phyloP scores from a whole-genome alignment of 2,329 filamentous ascomycete genomes.

The Canariomyces notabilis region DNA sequence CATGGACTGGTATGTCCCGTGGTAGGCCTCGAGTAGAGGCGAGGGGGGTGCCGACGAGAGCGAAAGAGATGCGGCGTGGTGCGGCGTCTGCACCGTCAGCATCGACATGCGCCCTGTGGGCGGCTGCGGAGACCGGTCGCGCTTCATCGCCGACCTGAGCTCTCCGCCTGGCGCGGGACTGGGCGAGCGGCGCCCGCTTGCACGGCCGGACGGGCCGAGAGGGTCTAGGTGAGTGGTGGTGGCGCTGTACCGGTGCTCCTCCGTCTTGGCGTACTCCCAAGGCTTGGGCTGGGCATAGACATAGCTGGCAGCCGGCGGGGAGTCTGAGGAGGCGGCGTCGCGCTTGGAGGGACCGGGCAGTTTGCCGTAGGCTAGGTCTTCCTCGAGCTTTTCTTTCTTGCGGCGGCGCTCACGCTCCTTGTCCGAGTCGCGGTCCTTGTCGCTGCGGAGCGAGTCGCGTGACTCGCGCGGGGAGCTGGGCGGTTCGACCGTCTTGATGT shows the following conservation, averaged over 20 bases:
- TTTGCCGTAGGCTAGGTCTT: slow-evolving; percentile 49
- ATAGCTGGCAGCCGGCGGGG: slow-evolving; percentile 25
- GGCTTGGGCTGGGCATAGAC: slow-evolving; percentile 32
- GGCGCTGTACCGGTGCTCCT: slow-evolving; percentile 21
- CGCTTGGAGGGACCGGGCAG: slow-evolving; percentile 18
- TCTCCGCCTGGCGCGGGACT: slow-evolving; percentile 24
- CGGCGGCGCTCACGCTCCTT: slow-evolving; percentile 28
- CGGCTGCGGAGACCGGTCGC: slow-evolving; percentile 45
- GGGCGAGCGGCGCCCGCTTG: slow-evolving; percentile 24
- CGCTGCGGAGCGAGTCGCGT: slow-evolving; percentile 22
- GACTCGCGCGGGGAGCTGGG: slow-evolving; percentile 27
- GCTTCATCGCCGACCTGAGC: slow-evolving; percentile 32
- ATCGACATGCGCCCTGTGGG: slow-evolving; percentile 47
- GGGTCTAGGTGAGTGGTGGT: slow-evolving; percentile 13
- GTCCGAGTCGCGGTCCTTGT: slow-evolving; percentile 25
- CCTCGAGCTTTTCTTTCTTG: slow-evolving; percentile 28
- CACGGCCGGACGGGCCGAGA: slow-evolving; percentile 14
- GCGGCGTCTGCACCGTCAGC: slow-evolving; percentile 46
- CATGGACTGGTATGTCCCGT: slow-evolving; percentile 88
- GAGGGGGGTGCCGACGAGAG: slow-evolving; percentile 64
- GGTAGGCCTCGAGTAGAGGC: slow-evolving; percentile 86
- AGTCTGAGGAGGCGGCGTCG: slow-evolving; percentile 21
- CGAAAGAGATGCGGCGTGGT: slow-evolving; percentile 38
- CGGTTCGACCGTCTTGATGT: slow-evolving; percentile 27
- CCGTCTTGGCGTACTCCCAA: slow-evolving; percentile 36